Base-by-base conservation (phyloP, 495 filamentous ascomycete species). In the Penicillium soppii region DNA sequence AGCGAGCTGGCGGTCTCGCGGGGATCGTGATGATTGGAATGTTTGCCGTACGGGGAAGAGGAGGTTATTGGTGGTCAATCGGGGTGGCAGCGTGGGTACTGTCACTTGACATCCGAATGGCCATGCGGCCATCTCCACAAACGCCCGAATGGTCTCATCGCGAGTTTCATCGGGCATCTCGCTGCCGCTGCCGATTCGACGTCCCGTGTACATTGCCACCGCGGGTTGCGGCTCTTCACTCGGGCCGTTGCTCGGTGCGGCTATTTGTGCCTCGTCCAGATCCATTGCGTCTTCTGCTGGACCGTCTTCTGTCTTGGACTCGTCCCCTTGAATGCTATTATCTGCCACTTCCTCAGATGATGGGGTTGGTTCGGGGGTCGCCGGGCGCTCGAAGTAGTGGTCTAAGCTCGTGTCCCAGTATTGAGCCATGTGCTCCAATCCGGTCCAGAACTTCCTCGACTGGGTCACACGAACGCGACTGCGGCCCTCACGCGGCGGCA, bases 161-260 rank as follows among this genome's bases (percentile, higher is more conserved):
- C 90, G 88, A 54, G 82, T 82, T 36, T 87, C 83, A 16, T 85
- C 72, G 3, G 91, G 91, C 84, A 95, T 91, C 50, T 88, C 81
- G 8, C 70, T 56, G 16, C 90, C 89, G 15, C 81, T 69, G 6
- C 76, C 78, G 5, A 78, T 77, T 23, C 89, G 85, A 15, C 81
- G 77, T 16, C 78, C 78, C 8, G 68, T 77, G 53, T 81, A 81
- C 57, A 51, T 62, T 1, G 21, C 30, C 15, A 70, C 65, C n/a
- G 50, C 32, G 7, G 47, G 38, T 3, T 15, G 2, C 20, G 33
- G 42, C 33, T 56, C 46, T 46, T 49, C 40, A 20, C 22, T 13
- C 21, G 27, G 30, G 21, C 12, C 33, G 8, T 23, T 46, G 47
- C 20, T 43, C 20, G 50, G 27, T 5, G 37, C 20, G 16, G 22